Evolutionary conservation across 768 basidiomycete genomes (phyloP), one percentile per base, ranked within the genome.

Genomic region (Dioszegia crocea): DNA sequence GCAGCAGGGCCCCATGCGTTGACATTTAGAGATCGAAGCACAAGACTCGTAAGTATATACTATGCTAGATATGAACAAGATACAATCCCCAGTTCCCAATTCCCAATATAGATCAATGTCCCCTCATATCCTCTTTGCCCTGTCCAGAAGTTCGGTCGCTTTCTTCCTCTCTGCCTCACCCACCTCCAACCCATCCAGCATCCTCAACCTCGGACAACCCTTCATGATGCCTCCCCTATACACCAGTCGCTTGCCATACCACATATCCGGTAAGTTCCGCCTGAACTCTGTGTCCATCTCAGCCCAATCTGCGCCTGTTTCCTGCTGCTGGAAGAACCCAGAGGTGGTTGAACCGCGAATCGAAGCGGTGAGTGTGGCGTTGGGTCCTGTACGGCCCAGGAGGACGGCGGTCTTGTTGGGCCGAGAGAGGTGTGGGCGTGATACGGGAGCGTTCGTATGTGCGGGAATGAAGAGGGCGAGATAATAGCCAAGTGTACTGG

Each of bases 401-500:
- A 48, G n/a, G 50, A 57, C 38, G 36, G 52, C 61, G 10, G 61
- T 61, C 40, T 55, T 61, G 47, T 61, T 61, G 43, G 43, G 36
- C 47, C 38, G 29, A 26, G 31, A 40, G 31, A 33, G 44, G 40
- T 36, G 56, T 17, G 41, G 52, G 17, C 57, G 40, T 21, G 49
- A 57, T 67, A 86, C 85, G 65, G 83, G 81, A 88, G 84, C n/a
- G 48, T 4, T 51, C 92, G 81, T 40, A 27, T 53, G 51, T 9
- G 51, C 21, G 38, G 51, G 51, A 21, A 53, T 53, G 51, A 53
- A 53, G 59, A 97, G 78, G 23, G 96, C 91, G 31, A 96, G 82
- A 77, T 99, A 98, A 88, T 91, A 94, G 5, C 89, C 89, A 11
- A 97, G 85, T 19, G 93, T 97, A 66, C 88, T 91, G 54, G 96